These are phyloP conservation scores for Solanum etuberosum DNA, from an alignment of 257 asterid species.

Conservation along the genomic window DNA sequence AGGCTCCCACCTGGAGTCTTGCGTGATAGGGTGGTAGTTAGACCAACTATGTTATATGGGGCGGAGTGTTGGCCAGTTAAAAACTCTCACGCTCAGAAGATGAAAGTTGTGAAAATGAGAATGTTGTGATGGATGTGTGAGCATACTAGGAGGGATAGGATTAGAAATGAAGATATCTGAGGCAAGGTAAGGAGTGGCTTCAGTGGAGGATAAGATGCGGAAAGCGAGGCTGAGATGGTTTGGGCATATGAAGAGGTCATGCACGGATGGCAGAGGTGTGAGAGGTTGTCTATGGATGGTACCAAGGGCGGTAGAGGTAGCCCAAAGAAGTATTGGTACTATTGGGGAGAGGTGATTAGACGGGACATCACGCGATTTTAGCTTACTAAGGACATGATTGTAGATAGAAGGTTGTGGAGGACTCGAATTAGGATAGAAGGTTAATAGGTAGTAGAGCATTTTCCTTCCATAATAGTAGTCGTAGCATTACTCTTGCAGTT, in stretches of 20 bases:
- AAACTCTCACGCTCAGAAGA: background rate
- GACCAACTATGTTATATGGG: background rate
- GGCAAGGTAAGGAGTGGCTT: background rate
- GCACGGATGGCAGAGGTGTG: background rate
- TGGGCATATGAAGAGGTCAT: background rate
- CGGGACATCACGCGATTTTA: background rate
- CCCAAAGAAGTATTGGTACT: background rate
- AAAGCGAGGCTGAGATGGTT: background rate
- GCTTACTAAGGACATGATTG: background rate
- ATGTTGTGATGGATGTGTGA: background rate
- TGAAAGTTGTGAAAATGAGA: background rate
- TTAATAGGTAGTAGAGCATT: background rate
- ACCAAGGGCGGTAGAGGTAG: background rate
- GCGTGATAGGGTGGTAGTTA: background rate
- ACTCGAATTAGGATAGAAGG: background rate
- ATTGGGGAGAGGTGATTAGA: background rate
- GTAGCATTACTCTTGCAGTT: background rate
- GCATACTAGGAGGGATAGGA: background rate
- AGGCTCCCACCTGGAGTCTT: background rate
- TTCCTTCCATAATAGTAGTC: background rate
- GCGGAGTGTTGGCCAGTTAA: background rate
- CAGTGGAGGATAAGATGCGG: background rate
- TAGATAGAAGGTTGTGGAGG: background rate
- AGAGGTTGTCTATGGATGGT: background rate
- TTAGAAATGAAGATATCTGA: no score